Percentiles rank a stretch among this genome's conserved stretches.
These are phyloP conservation scores for Syzygium grande DNA, from an alignment of 345 rosid genomes.

Conservation along the genomic window DNA sequence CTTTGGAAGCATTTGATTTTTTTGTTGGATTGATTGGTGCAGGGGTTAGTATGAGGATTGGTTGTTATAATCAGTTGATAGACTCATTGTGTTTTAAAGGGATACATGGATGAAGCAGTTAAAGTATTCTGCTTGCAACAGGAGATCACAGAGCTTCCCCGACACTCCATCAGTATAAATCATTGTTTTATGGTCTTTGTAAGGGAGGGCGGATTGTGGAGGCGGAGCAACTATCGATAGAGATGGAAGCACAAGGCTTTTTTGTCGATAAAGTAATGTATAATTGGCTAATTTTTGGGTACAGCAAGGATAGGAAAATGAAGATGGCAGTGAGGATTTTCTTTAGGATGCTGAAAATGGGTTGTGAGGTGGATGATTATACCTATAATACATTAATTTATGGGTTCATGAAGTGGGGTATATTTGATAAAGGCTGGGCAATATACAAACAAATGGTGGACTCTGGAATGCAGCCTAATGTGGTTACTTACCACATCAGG, in stretches of 20 bases:
- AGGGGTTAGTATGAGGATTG: constrained; percentile 25
- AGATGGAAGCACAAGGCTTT: constrained; percentile 50
- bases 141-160: constrained; percentile 29
- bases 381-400: constrained; percentile 54
- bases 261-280: constrained; percentile 52
- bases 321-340: constrained; percentile 52
- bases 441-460: constrained; percentile 33
- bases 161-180: constrained; percentile 35
- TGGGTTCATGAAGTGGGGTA: constrained; percentile 47
- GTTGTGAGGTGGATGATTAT: constrained; percentile 43
- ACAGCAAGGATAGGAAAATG: constrained; percentile 43
- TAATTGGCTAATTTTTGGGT: constrained; percentile 43
- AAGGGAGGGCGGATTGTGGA: constrained; percentile 30
- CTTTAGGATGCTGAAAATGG: constrained; percentile 53
- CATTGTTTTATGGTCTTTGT: constrained; percentile 62
- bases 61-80: constrained; percentile 40
- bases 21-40: constrained; percentile 16
- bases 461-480: constrained; percentile 26
- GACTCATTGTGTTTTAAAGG: constrained; percentile 40
- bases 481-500: constrained; percentile 41
- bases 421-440: constrained; percentile 39
- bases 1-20: constrained; percentile 42
- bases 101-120: constrained; percentile 44
- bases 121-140: constrained; percentile 36
- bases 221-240: constrained; percentile 45